Evolutionary conservation across 257 asterid species (phyloP), one percentile per base, ranked within the genome.

Genomic region (Eustoma russellianum): DNA sequence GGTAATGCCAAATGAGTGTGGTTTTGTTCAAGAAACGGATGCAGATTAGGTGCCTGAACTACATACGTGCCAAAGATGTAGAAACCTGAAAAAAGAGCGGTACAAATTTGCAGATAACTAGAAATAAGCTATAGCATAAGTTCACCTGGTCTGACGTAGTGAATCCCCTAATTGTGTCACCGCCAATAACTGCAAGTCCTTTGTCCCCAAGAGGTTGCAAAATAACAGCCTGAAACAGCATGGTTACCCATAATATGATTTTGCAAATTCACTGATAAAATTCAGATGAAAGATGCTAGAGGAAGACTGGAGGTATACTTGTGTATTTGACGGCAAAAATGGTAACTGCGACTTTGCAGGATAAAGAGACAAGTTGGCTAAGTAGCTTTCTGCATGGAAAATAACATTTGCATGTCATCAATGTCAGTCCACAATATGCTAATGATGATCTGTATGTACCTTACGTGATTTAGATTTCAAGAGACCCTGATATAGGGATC

Each of bases 341-440:
- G 96, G 93, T 57, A 91, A 82, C 79, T 87, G 84, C 5, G 89
- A 80, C 74, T 79, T 91, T 63, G 94, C 98, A 54, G 98, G 98
- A 76, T 87, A 91, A 19, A 91, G 82, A 28, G 95, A 73, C 77
- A 91, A 74, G 71, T 91, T 91, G 76, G 98, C 98, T 75, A 91
- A 81, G 77, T 91, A 91, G 71, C 94, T 91, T 73, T 91, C 94
- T 89, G 89, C 63, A 66, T 66, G 13, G 48, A 64, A 56, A 18
- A 68, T 55, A 52, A 66, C 60, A 57, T 56, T 41, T 61, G 41
- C 46, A 50, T 46, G 52, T 19, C 51, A 54, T n/a, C n/a, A n/a
- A n/a, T n/a, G n/a, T n/a, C n/a, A n/a, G n/a, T n/a, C n/a, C n/a
- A n/a, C n/a, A n/a, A n/a, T n/a, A n/a, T n/a, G 66, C 12, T 34